Evolutionary conservation across 1,284 basidiomycete species (phyloP).

Genomic region (Puccinia horiana): DNA sequence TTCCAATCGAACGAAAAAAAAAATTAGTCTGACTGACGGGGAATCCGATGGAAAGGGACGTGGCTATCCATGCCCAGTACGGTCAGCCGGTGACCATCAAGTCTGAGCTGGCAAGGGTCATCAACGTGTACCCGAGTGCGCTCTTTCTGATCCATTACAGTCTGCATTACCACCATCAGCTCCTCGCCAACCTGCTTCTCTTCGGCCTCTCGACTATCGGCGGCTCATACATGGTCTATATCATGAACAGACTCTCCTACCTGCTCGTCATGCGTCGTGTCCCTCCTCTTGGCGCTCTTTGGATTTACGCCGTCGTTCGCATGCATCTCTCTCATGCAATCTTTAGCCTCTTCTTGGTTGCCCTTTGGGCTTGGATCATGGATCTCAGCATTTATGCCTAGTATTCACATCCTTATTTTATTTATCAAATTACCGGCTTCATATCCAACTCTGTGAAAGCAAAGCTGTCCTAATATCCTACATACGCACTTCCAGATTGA

Average conservation of each 20-base stretch:
- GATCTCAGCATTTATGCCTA: constrained; percentile 52
- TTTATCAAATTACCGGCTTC: too few relatives aligned
- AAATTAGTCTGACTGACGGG: background rate
- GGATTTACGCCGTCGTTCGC: constrained; percentile 58
- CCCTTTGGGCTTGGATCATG: constrained; percentile 51
- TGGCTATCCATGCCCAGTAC: constrained; percentile 48
- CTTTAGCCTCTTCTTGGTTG: constrained; percentile 55
- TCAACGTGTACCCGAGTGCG: constrained; percentile 34
- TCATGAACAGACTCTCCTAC: constrained; percentile 54
- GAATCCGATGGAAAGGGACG: constrained; percentile 15
- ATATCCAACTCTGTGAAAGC: too few relatives aligned
- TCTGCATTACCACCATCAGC: constrained; percentile 46
- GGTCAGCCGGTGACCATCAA: constrained; percentile 34
- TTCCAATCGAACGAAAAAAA: background rate
- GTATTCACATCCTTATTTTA: too few relatives aligned
- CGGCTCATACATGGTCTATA: constrained; percentile 50
- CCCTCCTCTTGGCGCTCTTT: constrained; percentile 58
- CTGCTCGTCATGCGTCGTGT: constrained; percentile 56
- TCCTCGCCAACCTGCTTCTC: constrained; percentile 47
- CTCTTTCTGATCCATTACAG: constrained; percentile 51
- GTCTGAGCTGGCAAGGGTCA: constrained; percentile 22
- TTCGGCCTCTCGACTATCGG: constrained; percentile 51
- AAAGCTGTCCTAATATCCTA: too few relatives aligned
- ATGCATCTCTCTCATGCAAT: constrained; percentile 56
- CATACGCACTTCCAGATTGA: too few relatives aligned